Base-by-base conservation (phyloP, 768 basidiomycete species). In the Zangia roseola region DNA sequence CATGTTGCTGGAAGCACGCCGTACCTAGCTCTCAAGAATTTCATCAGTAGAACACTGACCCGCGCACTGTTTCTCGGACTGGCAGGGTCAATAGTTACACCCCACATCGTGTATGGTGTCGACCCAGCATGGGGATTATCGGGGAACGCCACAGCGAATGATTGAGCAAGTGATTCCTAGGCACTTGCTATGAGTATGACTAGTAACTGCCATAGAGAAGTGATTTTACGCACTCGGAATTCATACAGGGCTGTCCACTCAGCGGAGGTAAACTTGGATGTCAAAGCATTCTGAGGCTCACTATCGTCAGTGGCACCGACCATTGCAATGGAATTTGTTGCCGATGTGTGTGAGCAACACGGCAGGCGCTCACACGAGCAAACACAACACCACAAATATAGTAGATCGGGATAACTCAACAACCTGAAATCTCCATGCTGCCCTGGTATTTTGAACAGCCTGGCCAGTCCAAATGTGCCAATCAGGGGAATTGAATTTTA, bases 1-100 rank as follows among this genome's bases (percentile, higher is more conserved):
- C 5, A 19, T 5, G 26, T 24, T 13, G 9, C n/a, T 17, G 20
- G 21, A 34, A 20, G 34, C 34, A 23, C 28, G 10, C 37, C 65
- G 30, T 57, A 83, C 86, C 86, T 79, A 5, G 90, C 90, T 48
- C 86, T 77, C 25, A 90, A 69, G 72, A 91, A 92, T 62, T 91
- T 91, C 79, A 91, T 81, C 31, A 92, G 73, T 9, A 91, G 60
- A 26, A 91, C 87, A 58, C 86, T 89, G 50, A 81, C 79, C 8
- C 79, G 77, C 1, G 88, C 82, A 62, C n/a, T n/a, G n/a, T 88
- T 78, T 40, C 58, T 60, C 12, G 80, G 78, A 47, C 72, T 70
- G 3, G 47, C 52, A 3, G 90, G 85, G 63, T 87, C 78, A 23
- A 92, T 77, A 1, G 62, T 67, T 17, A 92, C 80, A 23, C 88